Evolutionary conservation across 495 filamentous ascomycete genomes (phyloP), one percentile per base, ranked within the genome.

Genomic region (Aspergillus carlsbadensis): DNA sequence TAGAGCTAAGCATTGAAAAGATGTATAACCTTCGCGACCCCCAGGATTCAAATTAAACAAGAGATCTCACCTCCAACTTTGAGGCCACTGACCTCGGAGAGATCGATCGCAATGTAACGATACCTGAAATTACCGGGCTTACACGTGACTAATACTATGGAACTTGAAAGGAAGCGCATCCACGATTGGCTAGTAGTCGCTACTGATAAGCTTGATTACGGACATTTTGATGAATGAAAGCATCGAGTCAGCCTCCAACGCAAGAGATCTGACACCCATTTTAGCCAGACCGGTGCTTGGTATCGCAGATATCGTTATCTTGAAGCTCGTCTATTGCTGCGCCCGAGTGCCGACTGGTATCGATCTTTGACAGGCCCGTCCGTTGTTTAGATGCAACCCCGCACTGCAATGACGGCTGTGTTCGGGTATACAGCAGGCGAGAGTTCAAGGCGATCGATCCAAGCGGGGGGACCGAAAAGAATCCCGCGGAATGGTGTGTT

Each of bases 121-220:
- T 45, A 45, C 42, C 8, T 29, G 42, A n/a, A 45, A 45, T 45
- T 45, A 45, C 42, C 10, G 22, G 5, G 22, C 15, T 14, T 11
- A 11, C 46, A 49, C 46, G 46, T 49, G 46, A 49, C 17, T 11
- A 1, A 34, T n/a, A n/a, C n/a, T n/a, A n/a, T n/a, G n/a, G n/a
- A n/a, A n/a, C n/a, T 8, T 11, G 15, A 36, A n/a, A 18, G 20
- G 22, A 3, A 49, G 31, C 33, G 10, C 18, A 29, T 14, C 26
- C 8, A 7, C 26, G 34, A 50, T 50, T 50, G 47, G 47, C 34
- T 50, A 24, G 20, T 50, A 33, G 37, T 50, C 3, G 47, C 34
- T 50, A 39, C 47, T 50, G 47, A 50, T 50, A 50, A 50, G 47
- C 33, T 13, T 18, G 34, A 49, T 44, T 14, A 13, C 15, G 22